Conservation (phyloP, 768 basidiomycete genomes). For the Rhodotorula babjevae region DNA sequence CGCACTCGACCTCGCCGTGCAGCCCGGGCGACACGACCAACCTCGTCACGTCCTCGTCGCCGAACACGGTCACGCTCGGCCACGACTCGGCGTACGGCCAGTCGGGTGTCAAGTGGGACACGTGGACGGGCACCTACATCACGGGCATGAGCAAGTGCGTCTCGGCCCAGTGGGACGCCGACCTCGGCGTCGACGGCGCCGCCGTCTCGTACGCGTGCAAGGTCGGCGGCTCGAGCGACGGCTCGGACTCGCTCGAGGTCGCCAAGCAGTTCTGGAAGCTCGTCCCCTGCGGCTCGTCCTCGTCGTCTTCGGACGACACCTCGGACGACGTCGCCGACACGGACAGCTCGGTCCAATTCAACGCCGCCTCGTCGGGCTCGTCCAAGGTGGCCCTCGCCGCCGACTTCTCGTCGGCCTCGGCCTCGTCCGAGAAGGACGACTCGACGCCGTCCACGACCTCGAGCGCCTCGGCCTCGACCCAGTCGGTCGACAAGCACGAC, state of each 20-base stretch:
- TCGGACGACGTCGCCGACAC: not conserved
- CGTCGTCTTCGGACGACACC: not conserved
- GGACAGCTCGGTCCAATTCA: not conserved
- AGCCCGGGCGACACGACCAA: slow-evolving; percentile 27
- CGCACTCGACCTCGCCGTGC: too few relatives aligned
- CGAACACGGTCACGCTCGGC: slow-evolving; percentile 9
- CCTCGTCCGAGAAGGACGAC: too few relatives aligned
- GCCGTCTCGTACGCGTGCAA: slow-evolving; percentile 34
- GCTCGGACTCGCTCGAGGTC: slow-evolving; percentile 27
- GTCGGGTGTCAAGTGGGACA: slow-evolving; percentile 7
- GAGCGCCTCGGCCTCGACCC: not conserved
- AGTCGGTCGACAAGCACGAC: slow-evolving; percentile 15
- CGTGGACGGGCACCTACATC: slow-evolving; percentile 14
- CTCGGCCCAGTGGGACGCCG: slow-evolving; percentile 20
- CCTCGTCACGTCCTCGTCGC: slow-evolving; percentile 13
- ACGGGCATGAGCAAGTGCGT: slow-evolving; percentile 14
- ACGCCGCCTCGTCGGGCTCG: not conserved
- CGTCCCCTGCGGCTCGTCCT: slow-evolving; percentile 21
- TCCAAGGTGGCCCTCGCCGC: not conserved
- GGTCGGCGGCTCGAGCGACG: slow-evolving; percentile 13
- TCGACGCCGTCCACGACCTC: not conserved
- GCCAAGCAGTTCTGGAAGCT: slow-evolving; percentile 31
- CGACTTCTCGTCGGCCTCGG: not conserved
- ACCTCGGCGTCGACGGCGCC: slow-evolving; percentile 13
- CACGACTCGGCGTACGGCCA: slow-evolving; percentile 26